Base-by-base conservation (phyloP, 2,329 filamentous ascomycete species). In the Acephala macrosclerotiorum region DNA sequence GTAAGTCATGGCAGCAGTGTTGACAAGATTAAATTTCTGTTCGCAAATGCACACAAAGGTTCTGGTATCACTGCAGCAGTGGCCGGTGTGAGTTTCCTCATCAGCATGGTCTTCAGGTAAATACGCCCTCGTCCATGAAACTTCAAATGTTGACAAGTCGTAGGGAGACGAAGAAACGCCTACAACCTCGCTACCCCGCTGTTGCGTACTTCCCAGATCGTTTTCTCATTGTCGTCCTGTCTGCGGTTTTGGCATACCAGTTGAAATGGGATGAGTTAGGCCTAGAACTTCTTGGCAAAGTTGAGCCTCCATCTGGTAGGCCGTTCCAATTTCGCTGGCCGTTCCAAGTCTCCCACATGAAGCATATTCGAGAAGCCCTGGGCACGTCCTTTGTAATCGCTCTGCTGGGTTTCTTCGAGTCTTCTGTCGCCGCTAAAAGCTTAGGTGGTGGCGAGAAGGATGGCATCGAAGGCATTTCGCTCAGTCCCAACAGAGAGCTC, bases 371-470 rank as follows among this genome's bases (percentile, higher is more conserved):
- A 25, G 91, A 93, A 68, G 91, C 93, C 42, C 91, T 98, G 85
- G 90, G 92, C 60, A 98, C 96, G 0, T 91, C 93, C 0, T 97
- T 99, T 75, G 84, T 98, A 61, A 97, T 99, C 70, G 93, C 94
- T 0, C 84, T 99, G 26, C 88, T 99, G 0, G 96, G 96, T n/a
- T 99, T 99, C 79, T 99, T 99, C 74, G 96, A 99, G 79, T 97
- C 93, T 2, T 97, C 94, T 0, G 94, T 99, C 14, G 96, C 96
- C 0, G 96, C 96, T 40, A 98, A 98, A 80, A 95, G 92, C 68
- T 81, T 99, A 2, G 91, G 91, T 16, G 82, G 82, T 57, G 83
- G 82, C 7, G 87, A 82, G 63, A 80, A 87, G 49, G 87, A 90
- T 68, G 87, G 87, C 11, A 90, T 97, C 36, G 87, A 92, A 66